Evolutionary conservation across 371 early-diverging fungal genomes (phyloP).

Genomic region (Mortierella sp.): DNA sequence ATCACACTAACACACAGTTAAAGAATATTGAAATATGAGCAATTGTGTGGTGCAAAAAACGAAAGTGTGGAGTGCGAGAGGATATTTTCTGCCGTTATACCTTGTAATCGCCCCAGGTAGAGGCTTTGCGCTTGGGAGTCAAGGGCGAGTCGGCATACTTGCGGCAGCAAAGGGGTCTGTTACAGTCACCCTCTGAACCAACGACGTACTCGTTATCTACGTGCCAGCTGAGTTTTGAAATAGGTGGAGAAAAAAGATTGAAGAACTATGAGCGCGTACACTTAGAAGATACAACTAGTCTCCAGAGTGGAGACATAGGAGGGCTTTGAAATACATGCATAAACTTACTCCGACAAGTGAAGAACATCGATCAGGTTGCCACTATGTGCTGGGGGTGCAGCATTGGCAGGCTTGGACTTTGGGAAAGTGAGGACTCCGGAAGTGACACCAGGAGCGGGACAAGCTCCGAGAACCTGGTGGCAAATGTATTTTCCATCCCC

Average conservation of each 20-base stretch:
- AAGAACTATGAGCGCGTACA: neutral
- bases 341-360: conserved; percentile 66
- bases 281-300: neutral
- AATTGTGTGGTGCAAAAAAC: too few species aligned
- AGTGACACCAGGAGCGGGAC: conserved; percentile 30
- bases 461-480: conserved; percentile 25
- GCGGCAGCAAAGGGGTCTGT: conserved; percentile 70
- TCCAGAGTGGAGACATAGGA: neutral
- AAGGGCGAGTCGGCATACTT: conserved; percentile 37
- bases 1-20: too few species aligned
- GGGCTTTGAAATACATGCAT: neutral
- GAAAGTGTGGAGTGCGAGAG: too few species aligned
- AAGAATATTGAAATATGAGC: too few species aligned
- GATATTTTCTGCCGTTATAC: too few species aligned
- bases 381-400: conserved; percentile 36
- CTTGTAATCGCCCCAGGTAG: conserved; percentile 61
- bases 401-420: conserved; percentile 59
- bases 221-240: conserved; percentile 58
- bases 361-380: conserved; percentile 61
- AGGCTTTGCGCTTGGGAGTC: conserved; percentile 44
- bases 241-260: neutral
- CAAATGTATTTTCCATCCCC: conserved; percentile 51
- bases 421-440: conserved; percentile 59
- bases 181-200: conserved; percentile 64
- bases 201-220: conserved; percentile 65